Percentiles rank a stretch among this genome's conserved stretches.
These are phyloP conservation scores for Physcia stellaris DNA, from an alignment of 495 filamentous ascomycete species.

Conservation along the genomic window DNA sequence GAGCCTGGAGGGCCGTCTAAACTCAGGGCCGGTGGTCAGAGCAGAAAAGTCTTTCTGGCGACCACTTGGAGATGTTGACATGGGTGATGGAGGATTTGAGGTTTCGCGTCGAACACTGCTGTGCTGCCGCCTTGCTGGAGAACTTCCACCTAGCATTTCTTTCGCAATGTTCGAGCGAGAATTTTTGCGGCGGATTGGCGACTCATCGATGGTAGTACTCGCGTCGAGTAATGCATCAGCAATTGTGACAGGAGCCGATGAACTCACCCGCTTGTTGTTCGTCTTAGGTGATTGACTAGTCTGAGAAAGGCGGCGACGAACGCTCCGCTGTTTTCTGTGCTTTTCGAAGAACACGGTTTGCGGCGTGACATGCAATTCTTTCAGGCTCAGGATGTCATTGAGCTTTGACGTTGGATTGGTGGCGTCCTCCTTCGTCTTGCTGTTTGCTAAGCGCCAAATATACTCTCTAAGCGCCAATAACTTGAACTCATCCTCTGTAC, in stretches of 20 bases:
- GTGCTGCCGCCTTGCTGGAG: constrained; percentile 5
- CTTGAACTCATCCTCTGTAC: constrained; percentile 77
- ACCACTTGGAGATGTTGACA: constrained; percentile 27
- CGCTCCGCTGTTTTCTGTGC: constrained; percentile 43
- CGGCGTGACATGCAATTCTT: constrained; percentile 56
- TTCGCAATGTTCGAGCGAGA: constrained; percentile 39
- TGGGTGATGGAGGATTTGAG: constrained; percentile 23
- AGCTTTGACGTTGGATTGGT: constrained; percentile 30
- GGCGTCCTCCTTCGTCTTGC: constrained; percentile 44
- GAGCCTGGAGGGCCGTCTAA: background rate
- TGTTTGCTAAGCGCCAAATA: constrained; percentile 71
- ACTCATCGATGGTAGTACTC: constrained; percentile 71
- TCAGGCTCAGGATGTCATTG: constrained; percentile 57
- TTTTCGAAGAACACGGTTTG: constrained; percentile 78
- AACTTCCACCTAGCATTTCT: constrained; percentile 24
- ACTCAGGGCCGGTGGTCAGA: background rate
- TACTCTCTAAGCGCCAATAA: constrained; percentile 77
- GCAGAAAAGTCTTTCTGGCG: constrained; percentile 9
- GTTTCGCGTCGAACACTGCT: constrained; percentile 4
- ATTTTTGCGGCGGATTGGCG: constrained; percentile 41
- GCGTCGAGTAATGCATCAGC: constrained; percentile 86
- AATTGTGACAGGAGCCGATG: constrained; percentile 54
- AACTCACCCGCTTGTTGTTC: constrained; percentile 28
- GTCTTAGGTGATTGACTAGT: constrained; percentile 13
- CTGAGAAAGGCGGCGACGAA: constrained; percentile 25